These are phyloP conservation scores for Platanthera zijinensis DNA, from an alignment of 106 monocot species.

Conservation along the genomic window DNA sequence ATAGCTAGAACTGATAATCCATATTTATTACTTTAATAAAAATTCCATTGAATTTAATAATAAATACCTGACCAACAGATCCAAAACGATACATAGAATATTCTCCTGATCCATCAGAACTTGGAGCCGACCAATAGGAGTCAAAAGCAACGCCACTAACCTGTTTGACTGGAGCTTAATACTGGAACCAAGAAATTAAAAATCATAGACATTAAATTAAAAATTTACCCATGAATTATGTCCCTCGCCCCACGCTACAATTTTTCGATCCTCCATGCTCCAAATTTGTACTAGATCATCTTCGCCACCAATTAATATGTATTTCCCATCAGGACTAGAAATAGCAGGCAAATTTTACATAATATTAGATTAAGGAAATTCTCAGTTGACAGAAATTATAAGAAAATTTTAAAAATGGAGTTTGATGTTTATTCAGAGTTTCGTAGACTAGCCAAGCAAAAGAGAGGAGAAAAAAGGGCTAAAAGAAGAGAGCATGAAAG, in stretches of 20 bases:
- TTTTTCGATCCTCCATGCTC: conserved; percentile 52
- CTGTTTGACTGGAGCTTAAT: conserved; percentile 27
- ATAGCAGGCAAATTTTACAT: not conserved
- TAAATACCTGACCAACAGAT: conserved; percentile 81
- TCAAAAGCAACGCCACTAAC: conserved; percentile 98
- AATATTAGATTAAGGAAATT: not conserved
- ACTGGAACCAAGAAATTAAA: not conserved
- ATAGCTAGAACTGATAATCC: not conserved
- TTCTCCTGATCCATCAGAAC: conserved; percentile 69
- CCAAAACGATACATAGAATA: conserved; percentile 82
- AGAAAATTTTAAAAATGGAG: not conserved
- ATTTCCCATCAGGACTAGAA: conserved; percentile 51
- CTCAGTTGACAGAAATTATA: not conserved
- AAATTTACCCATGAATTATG: conserved; percentile 29
- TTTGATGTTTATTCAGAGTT: not conserved
- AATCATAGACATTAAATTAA: not conserved
- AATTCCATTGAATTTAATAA: not conserved
- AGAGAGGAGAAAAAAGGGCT: not conserved
- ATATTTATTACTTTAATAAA: not conserved
- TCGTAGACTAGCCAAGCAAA: not conserved
- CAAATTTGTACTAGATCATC: conserved; percentile 65
- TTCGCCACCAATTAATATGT: conserved; percentile 56
- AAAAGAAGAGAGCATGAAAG: not conserved
- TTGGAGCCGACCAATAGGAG: conserved; percentile 76
- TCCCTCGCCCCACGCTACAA: conserved; percentile 65